Base-by-base conservation (phyloP, 169 alveolate species). In the Eimeria praecox region DNA sequence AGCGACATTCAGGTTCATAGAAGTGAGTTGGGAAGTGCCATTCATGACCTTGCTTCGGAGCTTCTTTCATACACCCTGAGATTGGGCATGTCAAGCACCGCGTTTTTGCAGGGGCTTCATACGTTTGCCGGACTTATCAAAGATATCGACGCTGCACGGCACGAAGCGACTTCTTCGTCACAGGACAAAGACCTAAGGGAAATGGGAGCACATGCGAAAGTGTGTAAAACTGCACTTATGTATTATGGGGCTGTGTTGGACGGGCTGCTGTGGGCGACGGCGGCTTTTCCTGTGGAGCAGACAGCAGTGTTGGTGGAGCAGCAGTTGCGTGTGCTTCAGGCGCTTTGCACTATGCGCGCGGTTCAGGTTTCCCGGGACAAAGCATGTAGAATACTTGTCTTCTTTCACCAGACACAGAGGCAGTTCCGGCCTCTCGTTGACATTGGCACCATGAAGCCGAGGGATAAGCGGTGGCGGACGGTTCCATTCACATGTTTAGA, bases 171-270 rank as follows among this genome's bases (percentile, higher is more conserved):
- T n/a, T n/a, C n/a, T n/a, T n/a, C n/a, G n/a, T n/a, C n/a, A n/a
- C n/a, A n/a, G n/a, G n/a, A n/a, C n/a, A n/a, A n/a, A n/a, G n/a
- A n/a, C n/a, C n/a, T n/a, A n/a, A n/a, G n/a, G n/a, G n/a, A n/a
- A n/a, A n/a, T n/a, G n/a, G n/a, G n/a, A n/a, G n/a, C n/a, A n/a
- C n/a, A n/a, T n/a, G n/a, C n/a, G n/a, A n/a, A n/a, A n/a, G n/a
- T n/a, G n/a, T n/a, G 33, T 9, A 64, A 30, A n/a, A 9, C 49
- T 33, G 80, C 80, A 35, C n/a, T 33, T 24, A 69, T 33, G 49
- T 27, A 69, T 24, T 69, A 69, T 35, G 46, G 49, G 80, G 80
- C 80, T 30, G 80, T 69, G 44, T n/a, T 69, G 49, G 80, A 69
- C 2, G 80, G 80, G 35, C 18, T 69, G 46, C n/a, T 10, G 6